Evolutionary conservation across 2,329 filamentous ascomycete genomes (phyloP).

Genomic region (Talaromyces amestolkiae): DNA sequence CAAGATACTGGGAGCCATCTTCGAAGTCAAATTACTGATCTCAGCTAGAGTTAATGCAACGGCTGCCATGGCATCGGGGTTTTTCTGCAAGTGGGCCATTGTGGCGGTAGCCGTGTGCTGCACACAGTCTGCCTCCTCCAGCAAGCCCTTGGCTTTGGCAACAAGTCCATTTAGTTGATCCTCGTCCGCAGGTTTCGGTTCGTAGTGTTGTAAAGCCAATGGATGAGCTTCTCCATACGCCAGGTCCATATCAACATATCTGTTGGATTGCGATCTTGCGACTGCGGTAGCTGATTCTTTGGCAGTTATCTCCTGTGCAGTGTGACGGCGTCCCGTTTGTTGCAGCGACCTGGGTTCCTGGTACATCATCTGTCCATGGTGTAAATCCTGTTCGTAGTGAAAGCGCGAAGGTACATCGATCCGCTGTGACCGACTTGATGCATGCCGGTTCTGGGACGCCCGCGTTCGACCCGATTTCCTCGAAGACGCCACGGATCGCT

Average conservation of each 20-base stretch:
- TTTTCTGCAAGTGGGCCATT: slow-evolving; percentile 75
- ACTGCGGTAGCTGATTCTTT: slow-evolving; percentile 28
- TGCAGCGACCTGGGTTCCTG: slow-evolving; percentile 17
- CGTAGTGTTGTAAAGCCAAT: slow-evolving; percentile 53
- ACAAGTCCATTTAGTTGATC: slow-evolving; percentile 67
- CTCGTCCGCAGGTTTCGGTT: slow-evolving; percentile 46
- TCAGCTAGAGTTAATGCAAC: slow-evolving; percentile 91
- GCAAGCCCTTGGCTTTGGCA: slow-evolving; percentile 68
- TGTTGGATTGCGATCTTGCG: slow-evolving; percentile 33
- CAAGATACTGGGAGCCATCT: slow-evolving; percentile 80
- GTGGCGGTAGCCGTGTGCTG: slow-evolving; percentile 80
- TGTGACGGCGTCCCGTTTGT: slow-evolving; percentile 39
- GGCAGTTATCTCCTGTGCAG: slow-evolving; percentile 34
- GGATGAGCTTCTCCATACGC: slow-evolving; percentile 83
- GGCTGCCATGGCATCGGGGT: slow-evolving; percentile 86
- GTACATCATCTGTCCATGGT: slow-evolving; percentile 9
- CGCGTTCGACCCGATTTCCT: slow-evolving; percentile 38
- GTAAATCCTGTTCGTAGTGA: slow-evolving; percentile 18
- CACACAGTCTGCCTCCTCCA: slow-evolving; percentile 84
- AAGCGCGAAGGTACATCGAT: slow-evolving; percentile 20
- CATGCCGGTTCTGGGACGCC: slow-evolving; percentile 27
- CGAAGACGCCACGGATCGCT: slow-evolving; percentile 44
- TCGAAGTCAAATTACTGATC: slow-evolving; percentile 75
- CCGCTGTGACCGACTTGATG: slow-evolving; percentile 19
- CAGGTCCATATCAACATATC: slow-evolving; percentile 77